Base-by-base conservation (phyloP, 768 basidiomycete species). In the Lentinula aciculospora region DNA sequence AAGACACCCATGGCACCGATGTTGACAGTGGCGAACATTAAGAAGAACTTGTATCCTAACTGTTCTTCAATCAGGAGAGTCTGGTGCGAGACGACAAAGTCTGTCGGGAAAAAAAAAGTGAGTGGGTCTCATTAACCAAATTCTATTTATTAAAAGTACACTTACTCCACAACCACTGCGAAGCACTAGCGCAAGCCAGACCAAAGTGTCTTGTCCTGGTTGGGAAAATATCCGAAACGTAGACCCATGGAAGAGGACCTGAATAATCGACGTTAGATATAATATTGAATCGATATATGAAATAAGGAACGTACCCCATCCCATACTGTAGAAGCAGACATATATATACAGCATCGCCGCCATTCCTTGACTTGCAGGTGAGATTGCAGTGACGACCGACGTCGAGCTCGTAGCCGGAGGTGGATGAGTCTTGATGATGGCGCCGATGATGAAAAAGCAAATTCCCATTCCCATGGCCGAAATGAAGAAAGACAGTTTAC, bases 171-270 rank as follows among this genome's bases (percentile, higher is more conserved):
- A 85, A 64, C 82, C 91, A 93, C 57, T 94, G 92, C 2, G 88
- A 83, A 15, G 84, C 83, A 58, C 86, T 86, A 0, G 86, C 92
- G 4, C 83, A 71, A 0, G 89, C 80, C 21, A 94, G 73, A 36
- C 92, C 92, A 63, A 87, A 92, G 64, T 91, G 87, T 57, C 92
- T 76, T 15, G 91, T 92, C 42, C 90, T 75, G 13, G 89, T 94
- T 6, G 88, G 87, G 80, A 94, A 94, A 63, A 94, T 92, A 67
- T 94, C 92, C 4, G 89, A 76, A 42, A 86, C 87, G 62, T 86
- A 88, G 21, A 89, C 81, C 74, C 72, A 79, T 9, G 84, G 83
- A 23, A 85, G 72, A 12, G 83, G 84, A 34, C 57, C 57, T 58
- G 13, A 19, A 32, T 17, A n/a, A 34, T 10, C 23, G 17, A 10